phyloP scores from a whole-genome alignment of 1,284 basidiomycete genomes.

The Sporisorium exsertum region DNA sequence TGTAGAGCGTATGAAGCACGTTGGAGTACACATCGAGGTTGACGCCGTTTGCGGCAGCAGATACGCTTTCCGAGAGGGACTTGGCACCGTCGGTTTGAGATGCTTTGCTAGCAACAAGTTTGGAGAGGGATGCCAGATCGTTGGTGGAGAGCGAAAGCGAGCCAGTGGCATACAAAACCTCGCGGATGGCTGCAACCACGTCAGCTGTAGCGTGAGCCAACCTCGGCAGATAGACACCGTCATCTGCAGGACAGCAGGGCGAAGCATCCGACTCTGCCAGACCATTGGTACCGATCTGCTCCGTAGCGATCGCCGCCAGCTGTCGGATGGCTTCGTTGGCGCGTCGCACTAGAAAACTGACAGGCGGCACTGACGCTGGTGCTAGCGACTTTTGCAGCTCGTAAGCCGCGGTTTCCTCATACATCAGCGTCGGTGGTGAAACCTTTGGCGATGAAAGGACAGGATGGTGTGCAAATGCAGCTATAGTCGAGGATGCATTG shows the following conservation, averaged over 20 bases:
- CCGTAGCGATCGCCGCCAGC: constrained; percentile 50
- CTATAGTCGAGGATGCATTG: constrained; percentile 9
- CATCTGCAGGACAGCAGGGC: constrained; percentile 11
- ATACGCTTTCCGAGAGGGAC: neutral
- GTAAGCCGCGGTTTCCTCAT: constrained; percentile 43
- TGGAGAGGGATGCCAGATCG: constrained; percentile 51
- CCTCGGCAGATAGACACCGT: constrained; percentile 35
- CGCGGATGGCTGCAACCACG: constrained; percentile 48
- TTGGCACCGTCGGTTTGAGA: neutral
- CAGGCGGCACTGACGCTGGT: constrained; percentile 19
- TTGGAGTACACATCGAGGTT: constrained; percentile 26
- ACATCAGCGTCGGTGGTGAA: constrained; percentile 27
- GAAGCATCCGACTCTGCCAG: constrained; percentile 36
- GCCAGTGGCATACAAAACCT: constrained; percentile 55
- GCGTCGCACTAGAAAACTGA: constrained; percentile 35
- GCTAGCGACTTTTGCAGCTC: constrained; percentile 48
- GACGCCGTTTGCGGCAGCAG: neutral
- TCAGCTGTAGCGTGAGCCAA: constrained; percentile 35
- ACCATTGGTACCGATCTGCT: constrained; percentile 49
- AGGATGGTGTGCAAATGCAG: constrained; percentile 37
- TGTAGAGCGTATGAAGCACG: constrained; percentile 23
- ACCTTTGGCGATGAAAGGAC: constrained; percentile 28
- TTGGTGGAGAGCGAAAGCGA: constrained; percentile 35
- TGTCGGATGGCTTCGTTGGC: constrained; percentile 51
- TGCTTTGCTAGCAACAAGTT: constrained; percentile 19